Percentiles rank a stretch among this genome's conserved stretches.
Conservation (phyloP, 768 basidiomycete genomes). For the Russula sp. region DNA sequence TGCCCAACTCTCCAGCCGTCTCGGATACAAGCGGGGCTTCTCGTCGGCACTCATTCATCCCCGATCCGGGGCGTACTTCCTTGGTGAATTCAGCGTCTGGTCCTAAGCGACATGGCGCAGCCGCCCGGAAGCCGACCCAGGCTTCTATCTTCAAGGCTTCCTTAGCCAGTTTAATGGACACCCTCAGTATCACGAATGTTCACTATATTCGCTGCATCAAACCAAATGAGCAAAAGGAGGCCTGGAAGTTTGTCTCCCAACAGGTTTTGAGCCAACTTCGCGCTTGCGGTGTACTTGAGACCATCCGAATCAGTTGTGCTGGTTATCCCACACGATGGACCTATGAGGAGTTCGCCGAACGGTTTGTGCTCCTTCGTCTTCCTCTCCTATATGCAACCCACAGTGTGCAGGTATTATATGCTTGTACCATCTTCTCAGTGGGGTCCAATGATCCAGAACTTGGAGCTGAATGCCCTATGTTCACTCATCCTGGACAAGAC, state of each 20-base stretch:
- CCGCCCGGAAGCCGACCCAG: slow-evolving; percentile 88
- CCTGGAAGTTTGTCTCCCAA: slow-evolving; percentile 95
- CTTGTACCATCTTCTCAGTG: slow-evolving; percentile 83
- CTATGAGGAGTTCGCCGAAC: slow-evolving; percentile 96
- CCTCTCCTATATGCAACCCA: slow-evolving; percentile 14
- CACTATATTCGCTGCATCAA: slow-evolving; percentile 99
- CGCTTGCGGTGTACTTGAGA: slow-evolving; percentile 98
- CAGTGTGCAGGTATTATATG: slow-evolving; percentile 81
- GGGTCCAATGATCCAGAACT: slow-evolving; percentile 75
- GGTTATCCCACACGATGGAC: slow-evolving; percentile 98
- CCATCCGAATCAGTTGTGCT: slow-evolving; percentile 97
- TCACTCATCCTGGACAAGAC: slow-evolving; percentile 78
- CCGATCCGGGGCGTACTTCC: slow-evolving; percentile 76
- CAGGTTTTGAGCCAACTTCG: slow-evolving; percentile 93
- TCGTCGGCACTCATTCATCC: slow-evolving; percentile 78
- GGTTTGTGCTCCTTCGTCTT: slow-evolving; percentile 45
- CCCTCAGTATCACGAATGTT: slow-evolving; percentile 93
- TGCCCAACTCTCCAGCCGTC: slow-evolving; percentile 66
- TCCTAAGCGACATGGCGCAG: slow-evolving; percentile 58
- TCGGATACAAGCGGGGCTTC: slow-evolving; percentile 77
- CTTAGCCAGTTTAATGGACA: slow-evolving; percentile 91
- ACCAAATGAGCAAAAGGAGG: slow-evolving; percentile 92
- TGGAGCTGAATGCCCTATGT: slow-evolving; percentile 79
- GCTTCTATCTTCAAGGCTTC: slow-evolving; percentile 98
- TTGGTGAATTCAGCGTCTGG: slow-evolving; percentile 52